Base-by-base conservation (phyloP, 805 yeast genomes). In the Jamesozyma jinghongensis region DNA sequence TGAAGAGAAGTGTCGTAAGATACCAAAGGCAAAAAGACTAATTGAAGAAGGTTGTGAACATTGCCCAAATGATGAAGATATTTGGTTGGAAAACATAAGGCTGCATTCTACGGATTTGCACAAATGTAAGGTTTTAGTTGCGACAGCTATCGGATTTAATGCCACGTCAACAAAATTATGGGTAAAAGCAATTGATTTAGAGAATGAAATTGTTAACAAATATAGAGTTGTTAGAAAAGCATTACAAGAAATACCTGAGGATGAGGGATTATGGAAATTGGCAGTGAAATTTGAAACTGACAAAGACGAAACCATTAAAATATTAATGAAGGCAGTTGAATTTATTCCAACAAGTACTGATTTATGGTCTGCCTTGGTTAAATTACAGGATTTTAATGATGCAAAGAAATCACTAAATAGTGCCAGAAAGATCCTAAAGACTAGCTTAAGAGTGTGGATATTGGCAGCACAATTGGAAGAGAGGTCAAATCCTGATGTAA, bases 41-140 rank as follows among this genome's bases (percentile, higher is more conserved):
- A 79, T 87, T 5, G 68, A 67, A n/a, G 77, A 84, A 54, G 98
- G 95, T 2, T 83, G 95, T 52, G 66, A 64, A 4, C 65, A 66
- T 33, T 77, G 88, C 48, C 85, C 87, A 0, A 65, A 63, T 31
- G 74, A 69, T 48, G 94, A 79, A 43, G 81, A 75, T 11, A 67
- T 87, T 0, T 90, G 98, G 98, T 58, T 88, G 6, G 95, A 85
- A 47, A 80, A 73, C 53, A 66, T 90, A 5, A 68, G 85, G 36
- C 62, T 88, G 11, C 77, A 85, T 53, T 28, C 40, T 8, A 43
- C 59, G 8, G 71, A 74, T 36, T 19, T 58, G 2, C 62, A 61
- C 32, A 55, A 70, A 13, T 72, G 84, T 38, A 79, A 75, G 52
- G 61, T 68, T 1, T 68, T 87, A 11, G 78, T 79, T 2, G 73